Evolutionary conservation across 148 eudicot species (phyloP), one percentile per base, ranked within the genome.

Genomic region (Linanthus parryae): DNA sequence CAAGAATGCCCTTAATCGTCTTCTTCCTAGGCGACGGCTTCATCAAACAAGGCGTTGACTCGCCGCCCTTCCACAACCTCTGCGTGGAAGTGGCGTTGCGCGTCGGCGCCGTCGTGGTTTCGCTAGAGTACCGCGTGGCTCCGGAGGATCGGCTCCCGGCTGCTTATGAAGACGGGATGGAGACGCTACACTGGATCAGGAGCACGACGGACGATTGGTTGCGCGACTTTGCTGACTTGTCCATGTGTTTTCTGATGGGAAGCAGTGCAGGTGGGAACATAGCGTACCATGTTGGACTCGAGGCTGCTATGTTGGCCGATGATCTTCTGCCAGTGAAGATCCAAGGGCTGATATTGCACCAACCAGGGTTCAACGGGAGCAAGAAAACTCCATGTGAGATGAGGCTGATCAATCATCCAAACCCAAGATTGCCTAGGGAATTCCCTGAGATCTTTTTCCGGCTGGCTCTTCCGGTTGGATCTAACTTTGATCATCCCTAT

Each of bases 71-170:
- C 58, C 70, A 75, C 16, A 58, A 63, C 1, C 68, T 77, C 3
- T 75, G 73, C 53, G 16, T 40, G 27, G 27, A 23, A 16, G 48
- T 71, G 5, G 73, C 79, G 5, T 38, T 41, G 0, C 28, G 62
- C 12, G 52, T 62, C 20, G 22, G 23, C 15, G 77, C 71, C 2
- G 43, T 84, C 23, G 69, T 84, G 4, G 70, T 65, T 27, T 77
- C 84, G 0, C 64, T 84, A 0, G 79, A 75, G 24, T 75, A 80
- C 42, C 69, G 87, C 3, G 75, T 72, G 12, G 73, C 87, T 0
- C 87, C 94, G 0, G 87, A 80, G 60, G 67, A 78, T 46, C 84
- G 84, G 24, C 87, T 84, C 3, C 94, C 94, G 15, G 84, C 75
- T 0, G 84, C 87, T 0, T 84, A 75, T 39, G 82, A 84, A 24